These are phyloP conservation scores for Liquidambar formosana DNA, from an alignment of 164 flowering plant species.

Conservation along the genomic window DNA sequence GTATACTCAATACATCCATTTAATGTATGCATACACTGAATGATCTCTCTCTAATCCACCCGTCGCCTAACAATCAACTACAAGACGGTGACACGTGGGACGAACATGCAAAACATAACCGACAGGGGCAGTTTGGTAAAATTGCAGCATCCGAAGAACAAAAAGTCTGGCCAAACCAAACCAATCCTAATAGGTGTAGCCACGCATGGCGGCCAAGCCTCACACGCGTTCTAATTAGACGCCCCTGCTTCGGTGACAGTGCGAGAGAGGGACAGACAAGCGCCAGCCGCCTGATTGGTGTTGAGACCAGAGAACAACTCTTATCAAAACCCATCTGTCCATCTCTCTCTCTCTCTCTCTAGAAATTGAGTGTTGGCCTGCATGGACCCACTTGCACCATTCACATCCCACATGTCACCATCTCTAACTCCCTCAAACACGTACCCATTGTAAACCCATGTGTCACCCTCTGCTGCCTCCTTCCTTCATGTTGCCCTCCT, in stretches of 20 bases:
- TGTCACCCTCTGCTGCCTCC: slow-evolving; percentile 38
- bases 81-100: not conserved
- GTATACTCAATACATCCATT: too few species aligned
- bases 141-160: not conserved
- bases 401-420: slow-evolving; percentile 40
- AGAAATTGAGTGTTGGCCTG: slow-evolving; percentile 10
- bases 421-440: slow-evolving; percentile 43
- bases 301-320: not conserved
- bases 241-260: not conserved
- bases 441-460: slow-evolving; percentile 56
- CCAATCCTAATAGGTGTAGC: slow-evolving; percentile 29
- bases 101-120: not conserved
- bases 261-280: too few species aligned
- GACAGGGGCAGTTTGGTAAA: slow-evolving; percentile 1
- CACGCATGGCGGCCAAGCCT: slow-evolving; percentile 38
- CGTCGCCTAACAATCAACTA: not conserved
- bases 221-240: slow-evolving; percentile 33
- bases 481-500: slow-evolving; percentile 36
- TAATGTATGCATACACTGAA: too few species aligned
- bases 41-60: not conserved
- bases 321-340: not conserved
- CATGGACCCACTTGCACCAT: slow-evolving; percentile 18
- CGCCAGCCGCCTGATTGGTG: slow-evolving; percentile 14
- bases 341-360: not conserved
- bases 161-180: slow-evolving; percentile 2